A percentile compares a stretch with the other conserved stretches of the same genome.
Evolutionary conservation across 768 basidiomycete genomes (phyloP).

Genomic region (Panaeolus papilionaceus): DNA sequence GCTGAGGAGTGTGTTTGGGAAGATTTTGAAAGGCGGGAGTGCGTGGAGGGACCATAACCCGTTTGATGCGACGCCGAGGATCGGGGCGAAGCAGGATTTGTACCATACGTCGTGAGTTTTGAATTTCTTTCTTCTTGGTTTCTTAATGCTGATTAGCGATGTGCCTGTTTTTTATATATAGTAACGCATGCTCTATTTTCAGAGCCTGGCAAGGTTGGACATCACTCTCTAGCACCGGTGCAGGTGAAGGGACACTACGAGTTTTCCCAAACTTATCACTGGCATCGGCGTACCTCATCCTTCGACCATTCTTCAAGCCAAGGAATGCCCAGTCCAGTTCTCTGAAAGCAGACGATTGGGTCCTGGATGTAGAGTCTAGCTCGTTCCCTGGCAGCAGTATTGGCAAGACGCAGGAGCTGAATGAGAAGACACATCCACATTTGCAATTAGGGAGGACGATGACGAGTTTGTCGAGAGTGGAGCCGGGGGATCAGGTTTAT

Average conservation of each 20-base stretch:
- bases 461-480: conserved; percentile 61
- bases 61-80: conserved; percentile 52
- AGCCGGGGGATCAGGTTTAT: conserved; percentile 70
- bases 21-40: conserved; percentile 50
- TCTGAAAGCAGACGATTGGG: conserved; percentile 58
- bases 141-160: no score
- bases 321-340: conserved; percentile 28
- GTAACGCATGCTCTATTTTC: conserved; percentile 60
- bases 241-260: conserved; percentile 65
- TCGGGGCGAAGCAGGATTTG: conserved; percentile 62
- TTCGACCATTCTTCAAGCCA: conserved; percentile 71
- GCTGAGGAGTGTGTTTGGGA: conserved; percentile 45
- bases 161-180: conserved; percentile 25
- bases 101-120: conserved; percentile 61
- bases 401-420: conserved; percentile 62
- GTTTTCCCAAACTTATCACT: conserved; percentile 63
- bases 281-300: conserved; percentile 63
- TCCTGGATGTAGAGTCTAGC: conserved; percentile 54
- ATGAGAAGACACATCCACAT: conserved; percentile 65
- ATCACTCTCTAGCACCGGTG: conserved; percentile 57
- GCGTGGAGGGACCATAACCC: conserved; percentile 57
- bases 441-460: conserved; percentile 62
- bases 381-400: conserved; percentile 61
- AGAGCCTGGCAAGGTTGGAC: conserved; percentile 68
- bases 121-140: background rate